Conservation (phyloP, 805 yeast genomes). For the Ogataea philodendri region DNA sequence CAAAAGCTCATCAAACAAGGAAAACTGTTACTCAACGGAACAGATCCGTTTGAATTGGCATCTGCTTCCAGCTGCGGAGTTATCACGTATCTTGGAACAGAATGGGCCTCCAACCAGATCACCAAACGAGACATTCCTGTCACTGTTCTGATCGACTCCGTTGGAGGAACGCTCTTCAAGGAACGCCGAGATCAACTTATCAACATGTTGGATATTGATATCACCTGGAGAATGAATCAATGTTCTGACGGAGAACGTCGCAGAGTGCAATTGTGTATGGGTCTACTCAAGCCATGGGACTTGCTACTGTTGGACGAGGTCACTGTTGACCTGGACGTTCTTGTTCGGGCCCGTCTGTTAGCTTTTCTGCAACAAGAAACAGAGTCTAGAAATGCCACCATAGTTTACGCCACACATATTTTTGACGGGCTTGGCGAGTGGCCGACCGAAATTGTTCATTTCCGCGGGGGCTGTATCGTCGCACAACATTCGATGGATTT, state of each 20-base stretch:
- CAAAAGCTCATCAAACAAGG: constrained; percentile 82
- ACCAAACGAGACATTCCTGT: constrained; percentile 92
- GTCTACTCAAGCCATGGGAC: constrained; percentile 87
- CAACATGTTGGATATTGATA: constrained; percentile 78
- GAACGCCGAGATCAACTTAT: constrained; percentile 78
- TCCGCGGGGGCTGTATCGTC: constrained; percentile 60
- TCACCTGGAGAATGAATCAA: constrained; percentile 87
- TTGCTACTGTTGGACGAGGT: constrained; percentile 90
- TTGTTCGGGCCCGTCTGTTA: constrained; percentile 76
- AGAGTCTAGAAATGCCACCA: constrained; percentile 61
- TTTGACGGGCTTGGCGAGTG: constrained; percentile 91
- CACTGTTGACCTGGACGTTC: constrained; percentile 92
- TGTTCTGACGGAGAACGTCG: constrained; percentile 95
- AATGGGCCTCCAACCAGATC: constrained; percentile 92
- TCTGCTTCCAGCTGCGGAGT: constrained; percentile 30
- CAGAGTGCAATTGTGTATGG: constrained; percentile 92
- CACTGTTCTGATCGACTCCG: constrained; percentile 66
- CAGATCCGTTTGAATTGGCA: constrained; percentile 67
- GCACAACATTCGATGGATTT: constrained; percentile 38
- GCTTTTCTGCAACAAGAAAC: constrained; percentile 76
- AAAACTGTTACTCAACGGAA: constrained; percentile 67
- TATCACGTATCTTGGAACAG: constrained; percentile 85
- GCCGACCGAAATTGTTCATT: constrained; percentile 83
- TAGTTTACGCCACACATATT: constrained; percentile 93
- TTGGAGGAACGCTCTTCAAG: constrained; percentile 71